Evolutionary conservation across 768 basidiomycete genomes (phyloP).

Genomic region (Lactarius hengduanensis): DNA sequence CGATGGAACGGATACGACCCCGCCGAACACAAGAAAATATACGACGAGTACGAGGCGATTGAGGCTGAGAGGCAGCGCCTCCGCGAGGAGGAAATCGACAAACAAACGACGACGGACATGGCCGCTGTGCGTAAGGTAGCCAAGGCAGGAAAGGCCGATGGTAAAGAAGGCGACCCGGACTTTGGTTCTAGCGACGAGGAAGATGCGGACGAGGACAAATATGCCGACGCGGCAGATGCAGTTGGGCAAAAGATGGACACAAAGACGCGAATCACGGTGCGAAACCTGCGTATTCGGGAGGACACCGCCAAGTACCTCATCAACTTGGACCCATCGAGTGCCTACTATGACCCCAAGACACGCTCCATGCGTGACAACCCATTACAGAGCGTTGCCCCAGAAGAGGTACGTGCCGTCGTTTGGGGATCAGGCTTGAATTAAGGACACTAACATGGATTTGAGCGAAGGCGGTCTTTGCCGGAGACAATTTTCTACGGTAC

Average conservation of each 20-base stretch:
- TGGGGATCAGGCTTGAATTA: slow-evolving; percentile 2
- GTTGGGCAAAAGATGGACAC: slow-evolving; percentile 98
- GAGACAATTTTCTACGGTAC: slow-evolving; percentile 92
- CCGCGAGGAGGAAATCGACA: slow-evolving; percentile 97
- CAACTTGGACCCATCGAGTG: slow-evolving; percentile 91
- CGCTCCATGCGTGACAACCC: slow-evolving; percentile 99
- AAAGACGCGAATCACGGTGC: slow-evolving; percentile 96
- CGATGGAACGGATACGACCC: slow-evolving; percentile 99
- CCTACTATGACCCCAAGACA: slow-evolving; percentile 99
- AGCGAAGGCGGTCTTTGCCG: slow-evolving; percentile 82
- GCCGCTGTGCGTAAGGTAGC: slow-evolving; percentile 93
- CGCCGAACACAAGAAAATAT: slow-evolving; percentile 77
- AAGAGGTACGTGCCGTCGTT: slow-evolving; percentile 64
- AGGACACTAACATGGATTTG: slow-evolving; percentile 6
- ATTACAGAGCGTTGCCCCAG: slow-evolving; percentile 66
- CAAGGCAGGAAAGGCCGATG: slow-evolving; percentile 78
- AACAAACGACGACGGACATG: slow-evolving; percentile 89
- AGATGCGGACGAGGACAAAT: slow-evolving; percentile 96
- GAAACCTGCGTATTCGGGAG: slow-evolving; percentile 97
- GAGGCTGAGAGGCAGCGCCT: slow-evolving; percentile 88
- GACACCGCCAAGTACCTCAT: slow-evolving; percentile 99
- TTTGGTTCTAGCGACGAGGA: slow-evolving; percentile 97
- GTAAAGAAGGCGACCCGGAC: slow-evolving; percentile 75
- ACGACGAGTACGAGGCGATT: slow-evolving; percentile 92
- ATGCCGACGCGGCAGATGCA: slow-evolving; percentile 96